Base-by-base conservation (phyloP, 441 rosid genomes). In the Pelargonium cotyledonis region DNA sequence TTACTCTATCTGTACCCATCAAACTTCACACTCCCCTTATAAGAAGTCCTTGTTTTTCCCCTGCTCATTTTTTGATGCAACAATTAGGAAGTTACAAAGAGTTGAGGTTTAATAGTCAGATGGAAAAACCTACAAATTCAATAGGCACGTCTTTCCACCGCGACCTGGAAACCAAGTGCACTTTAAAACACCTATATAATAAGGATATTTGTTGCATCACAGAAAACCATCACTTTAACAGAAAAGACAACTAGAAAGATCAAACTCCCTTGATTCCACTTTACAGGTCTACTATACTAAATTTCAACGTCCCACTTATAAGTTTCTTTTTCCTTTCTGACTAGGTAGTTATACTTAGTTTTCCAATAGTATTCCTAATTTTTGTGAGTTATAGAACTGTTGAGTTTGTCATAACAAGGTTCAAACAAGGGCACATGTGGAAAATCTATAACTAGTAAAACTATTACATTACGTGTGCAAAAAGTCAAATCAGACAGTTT, bases 41-140 rank as follows among this genome's bases (percentile, higher is more conserved):
- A 72, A 95, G 89, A 81, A 89, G 94, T 71, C 99, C 99, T 70
- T 88, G 90, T 82, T 82, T 90, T 73, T 96, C 97, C 75, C 99
- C 99, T 94, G 82, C 51, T 75, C 79, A 81, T 76, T 71, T 71
- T 63, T 7, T 65, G 71, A 69, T 46, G 67, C 58, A 73, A 72
- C 5, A 73, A 16, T 69, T 18, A 1, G 21, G 14, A 65, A 64
- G 41, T 67, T 62, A 44, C 40, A 46, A 62, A 12, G 14, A 18
- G 41, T 29, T 15, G 35, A 70, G 67, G 64, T 68, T 67, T 41
- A 15, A 68, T 15, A 15, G 31, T 46, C 19, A 41, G 29, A 23
- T 43, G 62, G 15, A 51, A 60, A 43, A 6, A 5, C 8, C 0
- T 10, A 29, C 31, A 68, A 8, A 68, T 68, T 11, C 47, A 38